Base-by-base conservation (phyloP, 2,329 filamentous ascomycete genomes). In the Hymenoscyphus linearis region DNA sequence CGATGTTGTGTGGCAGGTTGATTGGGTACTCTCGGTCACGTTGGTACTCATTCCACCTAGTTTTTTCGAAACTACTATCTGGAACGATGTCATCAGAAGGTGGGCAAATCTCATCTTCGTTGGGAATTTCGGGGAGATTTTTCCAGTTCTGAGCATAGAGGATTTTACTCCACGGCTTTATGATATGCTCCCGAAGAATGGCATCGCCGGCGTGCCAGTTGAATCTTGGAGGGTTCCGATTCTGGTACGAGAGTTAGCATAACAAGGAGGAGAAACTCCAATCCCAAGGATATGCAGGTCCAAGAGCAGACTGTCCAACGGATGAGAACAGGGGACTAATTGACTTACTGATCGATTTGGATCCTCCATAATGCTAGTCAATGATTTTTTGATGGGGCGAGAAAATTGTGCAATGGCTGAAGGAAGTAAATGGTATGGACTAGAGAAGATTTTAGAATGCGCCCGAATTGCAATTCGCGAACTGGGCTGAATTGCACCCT, bases 121-220 rank as follows among this genome's bases (percentile, higher is more conserved):
- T 77, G 0, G 86, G 85, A 0, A 87, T 69, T 59, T 87, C 85
- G 0, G 84, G 78, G 7, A 74, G 69, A 55, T 65, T 65, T 52
- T 68, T 66, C 76, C 76, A 78, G 26, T 37, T 40, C 37, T 66
- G 65, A 12, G n/a, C 10, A 31, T 62, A 60, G 1, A 55, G 16
- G 4, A 13, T n/a, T 14, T 47, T 7, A 5, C 62, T 50, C 34
- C 54, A 65, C 9, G 47, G 25, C 44, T 62, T 66, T 14, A 54
- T 44, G 37, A 65, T 60, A 55, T 66, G 65, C 6, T 59, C 63
- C 13, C 22, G 13, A 2, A 64, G 35, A 16, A 57, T 57, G 9
- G 35, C 10, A 25, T 53, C 31, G 50, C 50, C 18, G 25, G 22
- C 26, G 16, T 9, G 13, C 52, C 7, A 47, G 31, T n/a, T 14